Evolutionary conservation across 1,284 basidiomycete species (phyloP), one percentile per base, ranked within the genome.

Genomic region (Fomitopsis schrenkii): DNA sequence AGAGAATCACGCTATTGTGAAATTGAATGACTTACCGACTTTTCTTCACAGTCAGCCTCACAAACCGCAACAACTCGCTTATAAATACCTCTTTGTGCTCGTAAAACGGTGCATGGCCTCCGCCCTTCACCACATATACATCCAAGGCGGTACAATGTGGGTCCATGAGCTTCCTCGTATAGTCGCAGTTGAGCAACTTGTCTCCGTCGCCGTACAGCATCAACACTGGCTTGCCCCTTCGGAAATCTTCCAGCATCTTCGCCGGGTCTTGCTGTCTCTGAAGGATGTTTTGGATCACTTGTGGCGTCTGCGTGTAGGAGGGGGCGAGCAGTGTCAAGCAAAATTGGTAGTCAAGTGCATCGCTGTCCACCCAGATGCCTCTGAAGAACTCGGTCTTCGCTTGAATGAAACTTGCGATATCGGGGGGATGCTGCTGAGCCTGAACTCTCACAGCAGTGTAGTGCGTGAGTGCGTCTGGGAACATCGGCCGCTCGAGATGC

Each of bases 41-140:
- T 15, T 3, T 40, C 14, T 40, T 40, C 38, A 40, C 12, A 3
- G 38, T 15, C 6, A 10, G 38, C 14, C 12, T 40, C 5, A 45
- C 48, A 48, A 59, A 68, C 42, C 58, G 54, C 26, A 66, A 56
- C 58, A 67, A 33, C 35, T 62, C 64, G 54, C 59, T 54, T 53
- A 71, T 64, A 36, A 69, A 64, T 46, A 69, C 69, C 22, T 67
- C 67, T 19, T 58, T 55, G 19, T 60, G 38, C 55, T 72, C 70
- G n/a, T 68, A 60, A 57, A 69, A 70, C 0, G 67, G 58, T 8
- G 69, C 65, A 55, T 72, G 71, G 45, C 66, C 61, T 19, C 61
- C 61, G n/a, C 63, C 66, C 5, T 66, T 62, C 22, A 71, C 55
- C 33, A 65, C 52, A 53, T 65, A 59, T 36, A 66, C 62, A 46